phyloP scores from a whole-genome alignment of 106 monocot genomes.

The Dendrobium catenatum region DNA sequence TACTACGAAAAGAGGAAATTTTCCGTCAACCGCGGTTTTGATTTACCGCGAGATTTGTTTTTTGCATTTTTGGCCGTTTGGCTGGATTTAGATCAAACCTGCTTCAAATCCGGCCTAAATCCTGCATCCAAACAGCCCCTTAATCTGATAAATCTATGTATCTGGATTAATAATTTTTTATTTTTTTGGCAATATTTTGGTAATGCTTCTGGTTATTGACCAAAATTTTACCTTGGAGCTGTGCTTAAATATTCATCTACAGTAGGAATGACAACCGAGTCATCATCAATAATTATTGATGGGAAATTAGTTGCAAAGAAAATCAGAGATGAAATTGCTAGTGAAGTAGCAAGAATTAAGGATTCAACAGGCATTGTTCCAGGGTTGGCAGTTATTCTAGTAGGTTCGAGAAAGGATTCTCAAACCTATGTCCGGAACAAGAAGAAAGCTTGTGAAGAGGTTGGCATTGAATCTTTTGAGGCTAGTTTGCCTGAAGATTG shows the following conservation, averaged over 20 bases:
- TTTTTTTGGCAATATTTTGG: too few species aligned
- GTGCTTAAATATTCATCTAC: background rate
- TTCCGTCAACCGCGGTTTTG: too few species aligned
- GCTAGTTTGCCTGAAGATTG: slow-evolving; percentile 56
- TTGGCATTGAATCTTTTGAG: slow-evolving; percentile 78
- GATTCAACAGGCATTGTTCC: slow-evolving; percentile 47
- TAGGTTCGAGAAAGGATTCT: slow-evolving; percentile 78
- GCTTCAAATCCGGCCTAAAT: too few species aligned
- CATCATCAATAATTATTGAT: slow-evolving; percentile 58
- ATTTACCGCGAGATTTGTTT: too few species aligned
- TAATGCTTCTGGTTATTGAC: too few species aligned
- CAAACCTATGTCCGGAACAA: slow-evolving; percentile 85
- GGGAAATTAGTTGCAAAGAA: slow-evolving; percentile 81
- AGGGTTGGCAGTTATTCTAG: slow-evolving; percentile 86
- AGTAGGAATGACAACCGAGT: background rate
- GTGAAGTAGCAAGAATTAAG: slow-evolving; percentile 42
- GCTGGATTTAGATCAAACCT: too few species aligned
- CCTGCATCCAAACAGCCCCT: too few species aligned
- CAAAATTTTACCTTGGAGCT: background rate
- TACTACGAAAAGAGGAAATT: too few species aligned
- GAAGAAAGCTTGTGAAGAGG: slow-evolving; percentile 90
- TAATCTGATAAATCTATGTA: too few species aligned
- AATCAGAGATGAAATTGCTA: slow-evolving; percentile 69
- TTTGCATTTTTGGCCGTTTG: too few species aligned
- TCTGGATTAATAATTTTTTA: too few species aligned